These are phyloP conservation scores for Pyrenophora teres DNA, from an alignment of 2,329 filamentous ascomycete genomes.

Conservation along the genomic window DNA sequence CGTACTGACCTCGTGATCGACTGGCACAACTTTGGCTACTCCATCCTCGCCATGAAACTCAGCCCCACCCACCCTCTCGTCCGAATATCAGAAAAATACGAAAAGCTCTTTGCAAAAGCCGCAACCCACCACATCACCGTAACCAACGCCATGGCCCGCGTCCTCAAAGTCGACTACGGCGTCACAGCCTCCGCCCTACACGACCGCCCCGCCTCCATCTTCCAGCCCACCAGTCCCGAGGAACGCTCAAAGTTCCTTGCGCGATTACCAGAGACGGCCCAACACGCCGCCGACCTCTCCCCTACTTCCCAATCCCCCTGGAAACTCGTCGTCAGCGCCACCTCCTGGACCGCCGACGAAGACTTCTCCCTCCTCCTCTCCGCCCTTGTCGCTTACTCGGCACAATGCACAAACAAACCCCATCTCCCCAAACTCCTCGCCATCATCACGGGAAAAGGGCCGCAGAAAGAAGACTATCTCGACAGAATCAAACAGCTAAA, in stretches of 20 bases:
- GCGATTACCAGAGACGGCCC: slow-evolving; percentile 66
- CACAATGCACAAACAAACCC: slow-evolving; percentile 51
- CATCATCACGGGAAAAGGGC: slow-evolving; percentile 93
- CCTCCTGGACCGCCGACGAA: slow-evolving; percentile 96
- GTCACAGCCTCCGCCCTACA: slow-evolving; percentile 64
- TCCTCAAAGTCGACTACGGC: slow-evolving; percentile 70
- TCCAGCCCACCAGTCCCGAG: slow-evolving; percentile 67
- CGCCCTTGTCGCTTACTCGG: slow-evolving; percentile 76
- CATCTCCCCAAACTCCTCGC: slow-evolving; percentile 72
- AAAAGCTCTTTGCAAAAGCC: slow-evolving; percentile 69
- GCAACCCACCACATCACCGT: slow-evolving; percentile 83
- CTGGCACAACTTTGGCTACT: slow-evolving; percentile 99
- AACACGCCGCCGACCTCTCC: slow-evolving; percentile 62
- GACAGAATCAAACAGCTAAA: slow-evolving; percentile 66
- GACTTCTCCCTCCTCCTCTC: slow-evolving; percentile 89
- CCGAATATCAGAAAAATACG: slow-evolving; percentile 74
- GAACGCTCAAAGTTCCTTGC: slow-evolving; percentile 62
- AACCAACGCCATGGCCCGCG: slow-evolving; percentile 81
- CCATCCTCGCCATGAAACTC: slow-evolving; percentile 76
- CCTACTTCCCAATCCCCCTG: slow-evolving; percentile 56
- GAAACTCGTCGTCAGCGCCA: slow-evolving; percentile 84
- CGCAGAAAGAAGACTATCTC: slow-evolving; percentile 78
- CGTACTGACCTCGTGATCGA: slow-evolving; percentile 86
- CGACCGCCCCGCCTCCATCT: slow-evolving; percentile 82
- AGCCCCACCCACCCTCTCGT: slow-evolving; percentile 74